phyloP scores from a whole-genome alignment of 2,329 filamentous ascomycete species.

The Pestalotiopsis sp. region DNA sequence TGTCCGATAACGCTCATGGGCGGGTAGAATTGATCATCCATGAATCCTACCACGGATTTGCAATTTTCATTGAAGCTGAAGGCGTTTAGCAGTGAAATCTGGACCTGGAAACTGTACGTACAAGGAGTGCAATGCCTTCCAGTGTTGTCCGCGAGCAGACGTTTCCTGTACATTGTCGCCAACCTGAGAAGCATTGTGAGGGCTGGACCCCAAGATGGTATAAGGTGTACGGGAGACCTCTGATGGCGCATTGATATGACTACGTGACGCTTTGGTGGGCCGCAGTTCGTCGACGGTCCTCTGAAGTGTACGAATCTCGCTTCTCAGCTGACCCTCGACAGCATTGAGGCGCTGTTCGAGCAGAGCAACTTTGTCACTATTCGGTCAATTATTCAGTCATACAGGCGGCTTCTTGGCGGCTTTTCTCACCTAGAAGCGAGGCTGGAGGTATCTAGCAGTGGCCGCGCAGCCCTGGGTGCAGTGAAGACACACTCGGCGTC shows the following conservation, averaged over 20 bases:
- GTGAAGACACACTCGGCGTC: neutral
- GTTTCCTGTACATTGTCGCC: neutral
- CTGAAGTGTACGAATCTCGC: neutral
- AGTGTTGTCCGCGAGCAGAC: neutral
- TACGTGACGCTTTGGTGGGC: neutral
- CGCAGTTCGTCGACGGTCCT: neutral
- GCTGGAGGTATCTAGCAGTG: neutral
- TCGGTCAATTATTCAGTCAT: neutral
- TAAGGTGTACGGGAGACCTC: neutral
- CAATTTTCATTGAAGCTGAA: slow-evolving; percentile 6
- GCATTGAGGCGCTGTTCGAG: slow-evolving; percentile 3
- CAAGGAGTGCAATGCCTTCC: neutral
- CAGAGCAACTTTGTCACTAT: neutral
- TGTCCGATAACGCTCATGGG: neutral
- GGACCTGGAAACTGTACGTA: neutral
- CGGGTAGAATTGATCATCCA: slow-evolving; percentile 3
- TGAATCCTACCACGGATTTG: slow-evolving; percentile 1
- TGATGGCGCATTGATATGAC: neutral
- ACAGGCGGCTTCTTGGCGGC: no score
- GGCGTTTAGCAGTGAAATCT: neutral
- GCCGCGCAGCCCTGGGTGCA: slow-evolving; percentile 3
- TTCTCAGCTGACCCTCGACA: neutral
- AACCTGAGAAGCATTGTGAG: neutral
- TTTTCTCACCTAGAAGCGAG: neutral
- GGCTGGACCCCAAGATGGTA: no score